phyloP scores from a whole-genome alignment of 1,284 basidiomycete species.

The Rhizoctonia solani region DNA sequence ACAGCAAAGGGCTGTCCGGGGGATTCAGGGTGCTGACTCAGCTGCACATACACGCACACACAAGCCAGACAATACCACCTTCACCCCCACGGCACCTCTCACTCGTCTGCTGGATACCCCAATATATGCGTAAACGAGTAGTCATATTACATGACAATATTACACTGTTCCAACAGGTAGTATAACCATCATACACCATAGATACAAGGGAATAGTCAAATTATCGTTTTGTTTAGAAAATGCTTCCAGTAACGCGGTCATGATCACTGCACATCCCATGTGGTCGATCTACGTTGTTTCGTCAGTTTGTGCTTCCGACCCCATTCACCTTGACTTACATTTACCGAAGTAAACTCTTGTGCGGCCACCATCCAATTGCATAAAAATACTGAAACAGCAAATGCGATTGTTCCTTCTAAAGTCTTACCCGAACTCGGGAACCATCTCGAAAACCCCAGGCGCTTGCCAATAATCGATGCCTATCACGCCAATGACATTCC shows the following conservation, averaged over 20 bases:
- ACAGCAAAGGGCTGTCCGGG: conserved; percentile 16
- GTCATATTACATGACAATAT: not conserved
- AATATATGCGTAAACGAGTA: not conserved
- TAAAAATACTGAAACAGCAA: conserved; percentile 70
- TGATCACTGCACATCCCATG: conserved; percentile 52
- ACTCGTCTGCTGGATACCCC: not conserved
- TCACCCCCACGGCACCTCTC: not conserved
- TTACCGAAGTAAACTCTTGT: conserved; percentile 58
- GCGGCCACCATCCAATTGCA: conserved; percentile 65
- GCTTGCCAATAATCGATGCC: conserved; percentile 91
- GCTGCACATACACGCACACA: not conserved
- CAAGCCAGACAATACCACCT: not conserved
- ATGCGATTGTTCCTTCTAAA: conserved; percentile 87
- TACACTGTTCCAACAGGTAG: not conserved
- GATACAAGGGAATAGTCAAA: conserved; percentile 83
- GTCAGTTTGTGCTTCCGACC: not conserved
- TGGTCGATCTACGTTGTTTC: not conserved
- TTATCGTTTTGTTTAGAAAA: conserved; percentile 94
- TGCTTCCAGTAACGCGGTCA: conserved; percentile 80
- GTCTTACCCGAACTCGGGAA: conserved; percentile 84
- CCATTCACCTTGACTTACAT: conserved; percentile 36
- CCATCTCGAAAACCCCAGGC: conserved; percentile 81
- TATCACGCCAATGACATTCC: conserved; percentile 42
- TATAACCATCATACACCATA: conserved; percentile 61
- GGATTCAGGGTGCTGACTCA: not conserved